These are phyloP conservation scores for Triticum timopheevii DNA, from an alignment of 176 grass and related monocot species.

Conservation along the genomic window DNA sequence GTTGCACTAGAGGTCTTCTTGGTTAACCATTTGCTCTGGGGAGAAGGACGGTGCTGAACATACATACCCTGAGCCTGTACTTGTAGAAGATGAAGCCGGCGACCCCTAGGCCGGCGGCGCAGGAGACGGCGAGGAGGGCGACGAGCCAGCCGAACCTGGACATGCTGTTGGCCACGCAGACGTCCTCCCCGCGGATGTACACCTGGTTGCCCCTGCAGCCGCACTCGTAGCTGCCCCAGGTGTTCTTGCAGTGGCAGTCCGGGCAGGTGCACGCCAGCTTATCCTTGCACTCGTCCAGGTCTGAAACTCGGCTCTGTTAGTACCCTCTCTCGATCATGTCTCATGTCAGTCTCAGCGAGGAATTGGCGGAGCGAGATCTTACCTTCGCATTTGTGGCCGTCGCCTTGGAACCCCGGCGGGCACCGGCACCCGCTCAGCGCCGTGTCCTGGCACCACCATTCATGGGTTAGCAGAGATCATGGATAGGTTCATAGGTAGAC, in stretches of 20 bases:
- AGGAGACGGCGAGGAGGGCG: constrained; percentile 57
- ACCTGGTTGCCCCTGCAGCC: constrained; percentile 78
- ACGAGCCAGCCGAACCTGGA: constrained; percentile 67
- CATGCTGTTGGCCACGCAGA: constrained; percentile 65
- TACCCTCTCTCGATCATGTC: neutral
- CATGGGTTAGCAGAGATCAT: neutral
- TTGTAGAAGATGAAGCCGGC: constrained; percentile 94
- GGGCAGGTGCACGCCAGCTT: constrained; percentile 94
- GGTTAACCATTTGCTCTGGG: no score
- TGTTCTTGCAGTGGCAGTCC: constrained; percentile 91
- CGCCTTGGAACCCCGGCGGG: constrained; percentile 72
- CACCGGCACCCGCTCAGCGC: constrained; percentile 60
- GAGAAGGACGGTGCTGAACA: no score
- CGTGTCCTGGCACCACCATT: constrained; percentile 18
- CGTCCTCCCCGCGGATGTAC: constrained; percentile 83
- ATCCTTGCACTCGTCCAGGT: constrained; percentile 81
- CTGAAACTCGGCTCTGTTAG: constrained; percentile 18
- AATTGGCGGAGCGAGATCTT: neutral
- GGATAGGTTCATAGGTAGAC: neutral
- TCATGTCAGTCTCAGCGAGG: neutral
- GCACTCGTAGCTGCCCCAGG: constrained; percentile 91
- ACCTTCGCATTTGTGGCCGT: constrained; percentile 83
- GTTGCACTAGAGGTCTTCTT: neutral
- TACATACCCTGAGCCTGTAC: constrained; percentile 86
- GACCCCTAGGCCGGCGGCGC: constrained; percentile 50